Evolutionary conservation across 805 yeast species (phyloP), one percentile per base, ranked within the genome.

Genomic region (Cyberlindnera americana): DNA sequence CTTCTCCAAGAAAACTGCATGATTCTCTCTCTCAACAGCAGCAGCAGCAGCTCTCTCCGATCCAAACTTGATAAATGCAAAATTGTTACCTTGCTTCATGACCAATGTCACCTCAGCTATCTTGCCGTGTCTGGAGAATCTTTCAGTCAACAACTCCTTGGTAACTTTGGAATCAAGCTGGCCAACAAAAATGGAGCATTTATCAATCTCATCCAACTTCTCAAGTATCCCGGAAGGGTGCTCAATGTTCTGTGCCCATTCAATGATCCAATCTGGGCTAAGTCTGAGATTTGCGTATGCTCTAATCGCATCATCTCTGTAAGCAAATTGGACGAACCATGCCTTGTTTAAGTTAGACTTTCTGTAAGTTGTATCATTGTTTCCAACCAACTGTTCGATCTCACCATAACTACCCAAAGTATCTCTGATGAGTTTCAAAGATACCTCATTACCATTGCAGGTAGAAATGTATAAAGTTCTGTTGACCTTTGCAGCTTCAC

Each of bases 401-500:
- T 84, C 89, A 12, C 96, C 97, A 62, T 70, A 88, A 29, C 67
- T 57, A 6, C 61, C 55, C 37, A 82, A 60, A 19, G 67, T 48
- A 1, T 56, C 54, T 29, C 56, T 59, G 19, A 84, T 62, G 6
- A 64, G 60, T 14, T 43, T 48, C 30, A 57, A 48, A 3, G 59
- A 46, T 8, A 65, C 50, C 27, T 57, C 53, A 10, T 35, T 31
- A 13, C 63, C 66, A 10, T 52, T 41, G 13, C 60, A 49, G 11
- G 64, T 59, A 11, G 78, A 62, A 32, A 88, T 59, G 56, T 77
- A 84, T 29, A 91, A 66, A 12, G 97, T 90, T 48, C 97, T 72
- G 61, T 90, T 91, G 33, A 90, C 96, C 54, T 84, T 81, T 1
- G 98, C 98, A 15, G 81, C 81, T 62, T 91, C 97, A 63, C 95